phyloP scores from a whole-genome alignment of 1,284 basidiomycete species.

The Phellinidium pouzarii region DNA sequence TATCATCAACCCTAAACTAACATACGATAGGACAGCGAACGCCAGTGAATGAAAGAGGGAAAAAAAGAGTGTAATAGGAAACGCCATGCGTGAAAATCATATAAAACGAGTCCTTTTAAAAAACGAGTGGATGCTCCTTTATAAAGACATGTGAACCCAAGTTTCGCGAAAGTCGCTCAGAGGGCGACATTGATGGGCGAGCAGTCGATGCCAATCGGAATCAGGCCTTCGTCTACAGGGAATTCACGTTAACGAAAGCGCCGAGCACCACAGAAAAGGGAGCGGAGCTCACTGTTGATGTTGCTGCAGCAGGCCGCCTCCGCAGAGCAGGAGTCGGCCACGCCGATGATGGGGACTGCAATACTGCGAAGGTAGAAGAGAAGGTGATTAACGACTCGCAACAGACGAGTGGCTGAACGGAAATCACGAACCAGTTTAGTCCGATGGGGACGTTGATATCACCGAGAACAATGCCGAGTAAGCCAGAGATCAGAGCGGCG shows the following conservation, averaged over 20 bases:
- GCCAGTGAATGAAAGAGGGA: no score
- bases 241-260: neutral
- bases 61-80: neutral
- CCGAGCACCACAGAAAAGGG: neutral
- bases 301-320: constrained; percentile 7
- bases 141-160: neutral
- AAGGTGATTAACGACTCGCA: neutral
- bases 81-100: neutral
- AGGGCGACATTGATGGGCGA: constrained; percentile 3
- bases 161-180: neutral
- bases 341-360: neutral
- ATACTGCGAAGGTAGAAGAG: neutral
- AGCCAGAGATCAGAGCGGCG: neutral
- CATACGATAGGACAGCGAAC: no score
- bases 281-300: neutral
- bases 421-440: constrained; percentile 4
- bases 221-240: neutral
- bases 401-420: neutral
- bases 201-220: constrained; percentile 15
- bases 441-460: constrained; percentile 8
- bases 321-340: constrained; percentile 2
- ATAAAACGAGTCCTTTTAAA: no score
- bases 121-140: neutral
- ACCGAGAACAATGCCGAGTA: constrained; percentile 1
- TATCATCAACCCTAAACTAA: neutral